These are phyloP conservation scores for Dioscorea dumetorum DNA, from an alignment of 106 monocot genomes.

Conservation along the genomic window DNA sequence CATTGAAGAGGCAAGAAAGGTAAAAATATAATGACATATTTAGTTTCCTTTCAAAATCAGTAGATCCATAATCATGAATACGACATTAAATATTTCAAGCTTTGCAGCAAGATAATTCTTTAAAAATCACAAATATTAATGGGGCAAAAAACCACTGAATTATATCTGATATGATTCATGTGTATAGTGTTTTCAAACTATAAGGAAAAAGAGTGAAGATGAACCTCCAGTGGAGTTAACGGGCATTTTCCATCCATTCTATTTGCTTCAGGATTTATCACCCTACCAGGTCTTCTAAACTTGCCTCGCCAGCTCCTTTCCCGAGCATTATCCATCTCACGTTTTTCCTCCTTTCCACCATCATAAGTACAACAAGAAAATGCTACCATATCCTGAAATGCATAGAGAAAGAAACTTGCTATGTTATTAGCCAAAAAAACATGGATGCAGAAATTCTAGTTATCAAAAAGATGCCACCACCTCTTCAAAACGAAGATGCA, in stretches of 20 bases:
- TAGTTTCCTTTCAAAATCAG: no score
- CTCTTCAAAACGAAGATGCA: conserved; percentile 99
- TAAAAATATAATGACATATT: no score
- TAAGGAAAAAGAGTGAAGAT: neutral
- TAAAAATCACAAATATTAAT: no score
- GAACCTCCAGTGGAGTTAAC: conserved; percentile 88
- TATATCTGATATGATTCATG: no score
- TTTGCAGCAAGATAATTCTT: no score
- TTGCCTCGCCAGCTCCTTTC: conserved; percentile 97
- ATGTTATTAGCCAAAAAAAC: neutral
- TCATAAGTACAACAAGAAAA: conserved; percentile 95
- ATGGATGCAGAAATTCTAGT: no score
- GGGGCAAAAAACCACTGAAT: no score
- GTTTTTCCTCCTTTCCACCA: conserved; percentile 73
- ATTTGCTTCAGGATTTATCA: conserved; percentile 56
- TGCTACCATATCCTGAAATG: conserved; percentile 90
- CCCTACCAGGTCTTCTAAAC: conserved; percentile 63
- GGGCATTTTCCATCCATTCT: conserved; percentile 91
- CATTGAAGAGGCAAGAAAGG: no score
- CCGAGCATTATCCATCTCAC: conserved; percentile 89
- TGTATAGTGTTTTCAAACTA: no score
- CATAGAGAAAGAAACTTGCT: neutral
- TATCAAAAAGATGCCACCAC: conserved; percentile 19
- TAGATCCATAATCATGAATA: no score
- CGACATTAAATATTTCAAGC: no score